Conservation (phyloP, 2,329 filamentous ascomycete species). For the Drechmeria coniospora region DNA sequence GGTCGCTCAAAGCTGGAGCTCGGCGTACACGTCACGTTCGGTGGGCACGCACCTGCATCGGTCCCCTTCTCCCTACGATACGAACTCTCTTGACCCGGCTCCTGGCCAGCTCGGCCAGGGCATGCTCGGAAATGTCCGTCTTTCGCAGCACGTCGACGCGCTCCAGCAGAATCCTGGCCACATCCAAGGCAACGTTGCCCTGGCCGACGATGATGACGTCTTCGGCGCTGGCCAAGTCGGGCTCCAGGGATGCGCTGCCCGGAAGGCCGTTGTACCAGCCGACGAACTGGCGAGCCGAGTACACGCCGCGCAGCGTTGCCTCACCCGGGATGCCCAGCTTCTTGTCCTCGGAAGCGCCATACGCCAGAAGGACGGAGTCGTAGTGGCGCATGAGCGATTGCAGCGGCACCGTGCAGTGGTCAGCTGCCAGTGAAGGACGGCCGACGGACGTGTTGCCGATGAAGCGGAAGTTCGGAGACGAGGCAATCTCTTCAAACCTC, state of each 20-base stretch:
- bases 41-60: conserved; percentile 53
- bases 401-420: conserved; percentile 45
- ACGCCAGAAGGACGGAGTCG: conserved; percentile 82
- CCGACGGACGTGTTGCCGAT: conserved; percentile 80
- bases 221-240: conserved; percentile 59
- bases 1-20: too few species aligned
- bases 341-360: conserved; percentile 76
- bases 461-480: conserved; percentile 72
- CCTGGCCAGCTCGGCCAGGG: conserved; percentile 54
- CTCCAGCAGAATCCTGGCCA: conserved; percentile 73
- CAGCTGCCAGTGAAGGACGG: conserved; percentile 21
- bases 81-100: conserved; percentile 68
- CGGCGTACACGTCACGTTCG: too few species aligned
- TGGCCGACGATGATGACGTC: conserved; percentile 84
- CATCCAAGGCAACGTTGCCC: conserved; percentile 89
- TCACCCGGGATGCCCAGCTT: conserved; percentile 71
- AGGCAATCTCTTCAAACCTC: conserved; percentile 79
- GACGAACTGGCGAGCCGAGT: conserved; percentile 84
- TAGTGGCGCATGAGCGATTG: conserved; percentile 62
- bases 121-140: conserved; percentile 82
- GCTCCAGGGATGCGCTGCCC: conserved; percentile 57
- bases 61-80: conserved; percentile 79
- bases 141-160: conserved; percentile 56
- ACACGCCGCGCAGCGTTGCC: conserved; percentile 52
- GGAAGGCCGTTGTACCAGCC: conserved; percentile 98